Base-by-base conservation (phyloP, 805 yeast genomes). In the Ogataea paraovalis region DNA sequence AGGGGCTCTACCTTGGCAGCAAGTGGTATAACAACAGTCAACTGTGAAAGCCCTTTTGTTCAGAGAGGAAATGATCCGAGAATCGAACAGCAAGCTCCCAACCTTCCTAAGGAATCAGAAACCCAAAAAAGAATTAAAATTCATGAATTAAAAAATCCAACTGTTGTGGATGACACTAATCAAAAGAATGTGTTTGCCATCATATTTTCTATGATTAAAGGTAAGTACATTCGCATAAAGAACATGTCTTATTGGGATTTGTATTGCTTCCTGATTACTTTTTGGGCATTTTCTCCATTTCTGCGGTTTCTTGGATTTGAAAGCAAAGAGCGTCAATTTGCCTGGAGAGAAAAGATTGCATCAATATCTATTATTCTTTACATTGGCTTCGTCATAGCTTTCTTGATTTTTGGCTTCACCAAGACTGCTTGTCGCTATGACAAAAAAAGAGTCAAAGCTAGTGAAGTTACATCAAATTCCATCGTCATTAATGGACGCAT, bases 301-400 rank as follows among this genome's bases (percentile, higher is more conserved):
- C 68, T 90, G 58, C 70, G 70, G 39, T 65, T 87, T 39, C 85
- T 80, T 66, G 98, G 98, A 2, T 76, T 92, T 76, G 76, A 78
- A 30, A 81, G 85, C 19, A 80, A 81, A 55, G 91, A 83, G 39
- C 80, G 96, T 50, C 97, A 91, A 63, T 80, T 82, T 73, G 98
- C 98, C 0, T 94, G 99, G 99, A 78, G 99, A 61, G 99, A 94
- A 61, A 92, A 92, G 62, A 85, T 91, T 46, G 98, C 89, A 1
- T 73, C 94, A 39, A 73, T 92, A 39, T 76, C 94, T 1, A 74
- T 90, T 46, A 90, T 92, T 57, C 53, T 85, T 18, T 76, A 77
- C 55, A 69, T 87, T 41, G 97, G 94, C 46, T 80, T 87, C 0
- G 64, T 85, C 44, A 85, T 90, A 36, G 97, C 96, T 1, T 94